These are phyloP conservation scores for Phytophthora uliginosa DNA, from an alignment of 352 stramenopile species.

Conservation along the genomic window DNA sequence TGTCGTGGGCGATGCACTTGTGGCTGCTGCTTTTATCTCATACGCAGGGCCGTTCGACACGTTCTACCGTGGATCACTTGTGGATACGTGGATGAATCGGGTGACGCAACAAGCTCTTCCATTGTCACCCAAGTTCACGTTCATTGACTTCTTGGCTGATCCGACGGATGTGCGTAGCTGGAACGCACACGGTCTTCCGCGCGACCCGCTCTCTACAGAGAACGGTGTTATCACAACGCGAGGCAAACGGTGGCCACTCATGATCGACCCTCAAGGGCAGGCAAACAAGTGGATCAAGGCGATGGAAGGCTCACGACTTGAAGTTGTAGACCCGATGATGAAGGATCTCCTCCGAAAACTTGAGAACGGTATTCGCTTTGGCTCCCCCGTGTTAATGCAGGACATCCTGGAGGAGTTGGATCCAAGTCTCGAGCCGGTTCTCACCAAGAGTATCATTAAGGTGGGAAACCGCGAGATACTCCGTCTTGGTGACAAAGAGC, in stretches of 20 bases:
- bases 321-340: slow-evolving; percentile 96
- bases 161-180: slow-evolving; percentile 95
- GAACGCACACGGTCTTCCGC: slow-evolving; percentile 96
- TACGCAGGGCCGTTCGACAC: slow-evolving; percentile 97
- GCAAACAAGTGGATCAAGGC: slow-evolving; percentile 98
- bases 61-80: slow-evolving; percentile 86
- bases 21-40: slow-evolving; percentile 95
- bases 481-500: slow-evolving; percentile 95
- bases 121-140: slow-evolving; percentile 91
- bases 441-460: slow-evolving; percentile 97
- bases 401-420: slow-evolving; percentile 98
- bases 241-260: slow-evolving; percentile 96
- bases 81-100: slow-evolving; percentile 92
- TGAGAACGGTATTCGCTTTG: slow-evolving; percentile 96
- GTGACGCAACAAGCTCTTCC: slow-evolving; percentile 89
- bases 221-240: slow-evolving; percentile 97
- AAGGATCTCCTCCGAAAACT: slow-evolving; percentile 95
- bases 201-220: slow-evolving; percentile 95
- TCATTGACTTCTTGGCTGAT: slow-evolving; percentile 94
- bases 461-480: slow-evolving; percentile 95
- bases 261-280: slow-evolving; percentile 97
- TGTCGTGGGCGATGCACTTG: slow-evolving; percentile 93
- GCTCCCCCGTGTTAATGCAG: slow-evolving; percentile 94
- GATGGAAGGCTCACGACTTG: slow-evolving; percentile 90
- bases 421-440: slow-evolving; percentile 94